A percentile compares a stretch with the other conserved stretches of the same genome.
phyloP scores from a whole-genome alignment of 768 basidiomycete genomes.

The Phaeotremella skinneri region DNA sequence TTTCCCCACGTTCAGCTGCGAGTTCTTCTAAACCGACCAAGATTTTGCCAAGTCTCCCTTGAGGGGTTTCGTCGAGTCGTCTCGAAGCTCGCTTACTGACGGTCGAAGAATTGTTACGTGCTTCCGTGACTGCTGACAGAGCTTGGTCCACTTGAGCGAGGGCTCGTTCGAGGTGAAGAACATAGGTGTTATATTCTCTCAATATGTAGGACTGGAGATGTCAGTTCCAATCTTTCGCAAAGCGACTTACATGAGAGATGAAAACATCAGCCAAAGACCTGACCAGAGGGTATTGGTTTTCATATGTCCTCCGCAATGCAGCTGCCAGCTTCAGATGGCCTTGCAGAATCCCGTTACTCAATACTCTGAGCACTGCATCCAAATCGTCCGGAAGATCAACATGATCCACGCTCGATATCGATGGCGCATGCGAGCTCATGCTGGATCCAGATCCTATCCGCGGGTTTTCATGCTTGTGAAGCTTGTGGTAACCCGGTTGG shows the following conservation, averaged over 20 bases:
- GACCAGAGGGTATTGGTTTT: slow-evolving; percentile 92
- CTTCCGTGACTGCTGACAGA: slow-evolving; percentile 55
- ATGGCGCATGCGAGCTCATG: slow-evolving; percentile 8
- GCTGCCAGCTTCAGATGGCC: slow-evolving; percentile 84
- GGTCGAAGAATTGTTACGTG: background rate
- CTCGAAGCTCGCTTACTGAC: slow-evolving; percentile 18
- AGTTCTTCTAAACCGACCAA: slow-evolving; percentile 62
- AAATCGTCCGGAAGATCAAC: slow-evolving; percentile 73
- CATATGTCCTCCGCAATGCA: slow-evolving; percentile 82
- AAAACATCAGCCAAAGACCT: slow-evolving; percentile 94
- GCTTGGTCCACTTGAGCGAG: slow-evolving; percentile 81
- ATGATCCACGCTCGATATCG: background rate
- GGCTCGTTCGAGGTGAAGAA: slow-evolving; percentile 88
- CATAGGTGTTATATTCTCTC: slow-evolving; percentile 88
- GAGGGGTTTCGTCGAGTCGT: slow-evolving; percentile 21
- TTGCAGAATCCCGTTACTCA: slow-evolving; percentile 79
- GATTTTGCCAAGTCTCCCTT: slow-evolving; percentile 15
- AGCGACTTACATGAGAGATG: slow-evolving; percentile 72
- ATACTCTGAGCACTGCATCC: slow-evolving; percentile 76
- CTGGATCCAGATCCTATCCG: slow-evolving; percentile 4
- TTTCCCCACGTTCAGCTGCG: slow-evolving; percentile 84
- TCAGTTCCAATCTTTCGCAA: slow-evolving; percentile 22
- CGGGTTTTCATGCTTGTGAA: background rate
- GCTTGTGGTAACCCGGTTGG: slow-evolving; percentile 1
- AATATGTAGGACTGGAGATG: slow-evolving; percentile 78